phyloP scores from a whole-genome alignment of 192 early-diverging fungal genomes.

The Polychytrium aggregatum region DNA sequence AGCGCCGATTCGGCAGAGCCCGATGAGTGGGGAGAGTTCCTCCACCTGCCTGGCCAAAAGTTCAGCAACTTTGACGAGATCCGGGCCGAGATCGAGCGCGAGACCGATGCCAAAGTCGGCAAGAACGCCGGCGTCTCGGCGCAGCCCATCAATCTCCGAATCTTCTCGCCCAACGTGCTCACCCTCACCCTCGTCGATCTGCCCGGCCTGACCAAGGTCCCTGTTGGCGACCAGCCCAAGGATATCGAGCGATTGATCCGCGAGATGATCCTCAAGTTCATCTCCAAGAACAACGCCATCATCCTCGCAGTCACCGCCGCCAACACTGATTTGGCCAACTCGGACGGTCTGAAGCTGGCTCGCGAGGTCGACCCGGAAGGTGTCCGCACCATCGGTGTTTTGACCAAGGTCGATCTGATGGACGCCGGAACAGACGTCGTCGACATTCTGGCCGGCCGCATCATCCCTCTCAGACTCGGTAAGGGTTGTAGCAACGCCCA shows the following conservation, averaged over 20 bases:
- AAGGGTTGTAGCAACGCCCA: too few relatives aligned
- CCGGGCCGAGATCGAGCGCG: slow-evolving; percentile 86
- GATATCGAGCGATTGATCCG: slow-evolving; percentile 98
- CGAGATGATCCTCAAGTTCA: slow-evolving; percentile 97
- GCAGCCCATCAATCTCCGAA: slow-evolving; percentile 90
- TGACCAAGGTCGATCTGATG: slow-evolving; percentile 99
- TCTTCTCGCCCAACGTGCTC: slow-evolving; percentile 96
- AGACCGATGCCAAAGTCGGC: slow-evolving; percentile 62
- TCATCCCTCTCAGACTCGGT: slow-evolving; percentile 93
- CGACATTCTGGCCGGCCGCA: slow-evolving; percentile 92
- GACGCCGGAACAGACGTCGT: slow-evolving; percentile 99
- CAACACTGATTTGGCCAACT: slow-evolving; percentile 98
- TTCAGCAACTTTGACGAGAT: slow-evolving; percentile 95
- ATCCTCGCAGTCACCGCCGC: slow-evolving; percentile 96
- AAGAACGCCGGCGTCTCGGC: slow-evolving; percentile 77
- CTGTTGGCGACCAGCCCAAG: slow-evolving; percentile 97
- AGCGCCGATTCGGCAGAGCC: slow-evolving; percentile 31
- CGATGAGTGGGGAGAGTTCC: slow-evolving; percentile 98
- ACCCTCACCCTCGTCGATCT: slow-evolving; percentile 98
- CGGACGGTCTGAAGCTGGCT: slow-evolving; percentile 96
- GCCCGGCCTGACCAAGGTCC: slow-evolving; percentile 98
- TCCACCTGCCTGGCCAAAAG: slow-evolving; percentile 95
- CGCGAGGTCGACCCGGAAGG: slow-evolving; percentile 99
- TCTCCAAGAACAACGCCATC: slow-evolving; percentile 94
- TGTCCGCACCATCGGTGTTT: slow-evolving; percentile 94